phyloP scores from a whole-genome alignment of 2,329 filamentous ascomycete species.

The Neonectria punicea region DNA sequence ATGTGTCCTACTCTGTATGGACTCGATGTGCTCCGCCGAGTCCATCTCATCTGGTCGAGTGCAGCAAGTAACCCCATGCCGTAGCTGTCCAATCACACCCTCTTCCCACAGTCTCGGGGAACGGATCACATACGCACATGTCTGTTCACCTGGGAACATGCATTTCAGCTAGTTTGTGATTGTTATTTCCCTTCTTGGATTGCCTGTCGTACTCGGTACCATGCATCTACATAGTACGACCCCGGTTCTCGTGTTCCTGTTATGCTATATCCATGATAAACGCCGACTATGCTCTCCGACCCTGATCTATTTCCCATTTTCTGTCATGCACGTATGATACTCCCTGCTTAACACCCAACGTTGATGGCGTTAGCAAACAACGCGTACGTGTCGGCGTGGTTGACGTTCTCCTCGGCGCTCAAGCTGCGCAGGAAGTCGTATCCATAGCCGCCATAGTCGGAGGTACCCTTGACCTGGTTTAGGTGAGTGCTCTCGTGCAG shows the following conservation, averaged over 20 bases:
- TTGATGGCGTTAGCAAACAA: constrained; percentile 40
- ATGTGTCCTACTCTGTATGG: constrained; percentile 15
- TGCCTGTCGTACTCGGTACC: constrained; percentile 5
- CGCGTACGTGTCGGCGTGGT: constrained; percentile 69
- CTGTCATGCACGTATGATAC: neutral
- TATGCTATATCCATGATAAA: constrained; percentile 1
- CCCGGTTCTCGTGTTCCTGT: constrained; percentile 3
- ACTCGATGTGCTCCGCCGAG: neutral
- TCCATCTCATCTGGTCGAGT: neutral
- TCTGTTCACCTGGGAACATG: constrained; percentile 6
- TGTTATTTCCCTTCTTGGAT: constrained; percentile 10
- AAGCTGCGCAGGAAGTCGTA: constrained; percentile 63
- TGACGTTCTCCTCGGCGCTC: constrained; percentile 60
- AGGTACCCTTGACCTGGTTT: constrained; percentile 66
- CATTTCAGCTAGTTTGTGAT: constrained; percentile 1
- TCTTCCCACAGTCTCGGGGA: neutral
- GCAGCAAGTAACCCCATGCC: neutral
- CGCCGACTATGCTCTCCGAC: neutral
- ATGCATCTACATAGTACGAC: neutral
- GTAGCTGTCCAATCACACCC: neutral
- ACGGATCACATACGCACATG: constrained; percentile 1
- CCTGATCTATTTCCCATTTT: neutral
- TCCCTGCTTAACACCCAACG: constrained; percentile 48
- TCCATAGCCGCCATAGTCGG: constrained; percentile 68
- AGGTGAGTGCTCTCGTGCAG: constrained; percentile 74